These are phyloP conservation scores for Syzygium aromaticum DNA, from an alignment of 345 rosid species.

Conservation along the genomic window DNA sequence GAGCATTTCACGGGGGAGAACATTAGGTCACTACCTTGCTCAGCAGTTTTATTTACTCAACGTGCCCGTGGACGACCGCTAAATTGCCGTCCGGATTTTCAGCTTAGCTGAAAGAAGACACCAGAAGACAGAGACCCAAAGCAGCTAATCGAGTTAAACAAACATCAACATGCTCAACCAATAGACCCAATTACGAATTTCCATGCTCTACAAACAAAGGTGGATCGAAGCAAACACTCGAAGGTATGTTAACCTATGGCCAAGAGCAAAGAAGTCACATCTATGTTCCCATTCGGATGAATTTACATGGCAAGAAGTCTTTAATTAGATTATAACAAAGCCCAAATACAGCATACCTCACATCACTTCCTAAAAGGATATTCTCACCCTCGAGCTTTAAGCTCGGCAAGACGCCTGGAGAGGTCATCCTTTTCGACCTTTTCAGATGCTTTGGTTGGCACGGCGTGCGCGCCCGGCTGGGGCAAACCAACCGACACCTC, in stretches of 20 bases:
- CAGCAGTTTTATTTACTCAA: background rate
- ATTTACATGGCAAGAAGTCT: background rate
- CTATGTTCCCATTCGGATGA: background rate
- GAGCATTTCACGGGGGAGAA: background rate
- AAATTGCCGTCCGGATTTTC: background rate
- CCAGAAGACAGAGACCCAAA: background rate
- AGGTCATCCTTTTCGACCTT: constrained; percentile 92
- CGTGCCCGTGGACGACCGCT: background rate
- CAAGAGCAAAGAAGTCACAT: background rate
- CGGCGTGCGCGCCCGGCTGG: constrained; percentile 88
- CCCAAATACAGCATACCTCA: background rate
- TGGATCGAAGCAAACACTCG: background rate
- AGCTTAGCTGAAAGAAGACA: background rate
- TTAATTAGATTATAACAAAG: background rate
- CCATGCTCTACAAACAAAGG: background rate
- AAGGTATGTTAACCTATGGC: background rate
- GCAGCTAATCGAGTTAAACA: background rate
- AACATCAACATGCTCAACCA: background rate
- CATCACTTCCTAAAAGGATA: background rate
- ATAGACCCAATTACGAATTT: background rate
- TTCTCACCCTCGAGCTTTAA: constrained; percentile 74
- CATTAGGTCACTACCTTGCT: background rate
- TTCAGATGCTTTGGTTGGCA: constrained; percentile 60
- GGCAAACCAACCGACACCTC: constrained; percentile 98
- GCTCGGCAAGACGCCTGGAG: constrained; percentile 97